Base-by-base conservation (phyloP, 768 basidiomycete species). In the Lentinula edodes region DNA sequence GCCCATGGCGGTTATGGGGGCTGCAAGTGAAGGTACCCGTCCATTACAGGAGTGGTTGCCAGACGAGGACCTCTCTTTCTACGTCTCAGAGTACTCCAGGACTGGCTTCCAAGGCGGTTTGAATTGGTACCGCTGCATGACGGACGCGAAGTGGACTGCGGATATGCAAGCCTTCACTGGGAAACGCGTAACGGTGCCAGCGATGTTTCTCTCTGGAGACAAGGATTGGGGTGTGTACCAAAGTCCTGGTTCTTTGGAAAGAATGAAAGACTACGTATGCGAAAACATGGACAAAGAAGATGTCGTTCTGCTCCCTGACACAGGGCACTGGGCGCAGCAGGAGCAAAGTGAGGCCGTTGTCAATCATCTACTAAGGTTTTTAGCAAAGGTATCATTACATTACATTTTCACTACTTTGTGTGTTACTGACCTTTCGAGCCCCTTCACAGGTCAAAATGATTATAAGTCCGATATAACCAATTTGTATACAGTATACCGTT, bases 311-410 rank as follows among this genome's bases (percentile, higher is more conserved):
- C 71, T 87, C 8, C 72, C 79, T 2, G 80, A 79, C 3, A 84
- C 84, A 0, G 87, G 86, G 0, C 87, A 87, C 69, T 86, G 86
- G 86, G 83, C 81, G 16, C 84, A 83, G 67, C 83, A 87, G 66
- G 86, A 86, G 66, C 63, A 74, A 34, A 78, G 81, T 12, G 75
- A 75, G 48, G 72, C 65, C 12, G 77, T 86, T 15, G 68, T 82
- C 6, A 51, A 71, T 18, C 70, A 73, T 54, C 59, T 86, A 58
- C 53, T 77, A 54, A 61, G 68, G 34, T 85, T 86, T 65, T 66
- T 82, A 62, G 67, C 57, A 1, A 72, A 67, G 61, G 64, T 73
- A 55, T n/a, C 8, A 10, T 10, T 10, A 18, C 20, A 8, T 18
- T 13, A 38, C 5, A 23, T 12, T 23, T 18, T 36, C 10, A 38